Base-by-base conservation (phyloP, 2,329 filamentous ascomycete species). In the Plectosphaerella cucumerina region DNA sequence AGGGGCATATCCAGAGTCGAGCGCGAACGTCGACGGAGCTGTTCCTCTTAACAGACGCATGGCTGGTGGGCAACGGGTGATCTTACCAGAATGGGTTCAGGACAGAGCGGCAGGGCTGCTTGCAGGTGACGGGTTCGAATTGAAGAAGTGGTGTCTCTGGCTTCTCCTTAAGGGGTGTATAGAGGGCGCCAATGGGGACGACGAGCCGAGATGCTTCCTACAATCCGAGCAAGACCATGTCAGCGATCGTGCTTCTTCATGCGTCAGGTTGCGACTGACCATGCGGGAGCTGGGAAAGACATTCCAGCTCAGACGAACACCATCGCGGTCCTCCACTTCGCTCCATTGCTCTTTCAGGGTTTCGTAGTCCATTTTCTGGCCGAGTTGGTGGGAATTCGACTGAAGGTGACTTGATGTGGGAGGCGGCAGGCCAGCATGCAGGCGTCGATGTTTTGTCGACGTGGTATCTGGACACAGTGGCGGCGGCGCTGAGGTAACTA, bases 251-350 rank as follows among this genome's bases (percentile, higher is more conserved):
- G 12, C 14, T 35, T 20, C 6, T 5, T 9, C 6, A 8, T 12
- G 4, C 3, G 34, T 15, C 17, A 47, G 33, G 41, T 42, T 34
- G 50, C 55, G 51, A 73, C 81, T 62, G 62, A 90, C 92, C 91
- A 99, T 97, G 69, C 94, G 90, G 65, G 93, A 93, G 76, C 92
- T 97, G 47, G 94, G 94, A 65, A 99, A 96, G 55, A 95, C 95
- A 69, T 99, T 99, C 94, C 94, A 99, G 73, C 93, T 97, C 59
- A 99, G 80, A 57, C 94, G 86, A 65, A 97, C 84, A 55, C 94
- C 94, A 84, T 99, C 94, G 61, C 90, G 86, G 66, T 99, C 94
- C 76, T 99, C 94, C 53, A 96, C 86, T 70, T 97, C 91, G 65
- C 87, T 90, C 92, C 92, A 97, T 75, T 93, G 88, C 73, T 97